Conservation (phyloP, 371 early-diverging fungal genomes). For the Dichotomocladium elegans region DNA sequence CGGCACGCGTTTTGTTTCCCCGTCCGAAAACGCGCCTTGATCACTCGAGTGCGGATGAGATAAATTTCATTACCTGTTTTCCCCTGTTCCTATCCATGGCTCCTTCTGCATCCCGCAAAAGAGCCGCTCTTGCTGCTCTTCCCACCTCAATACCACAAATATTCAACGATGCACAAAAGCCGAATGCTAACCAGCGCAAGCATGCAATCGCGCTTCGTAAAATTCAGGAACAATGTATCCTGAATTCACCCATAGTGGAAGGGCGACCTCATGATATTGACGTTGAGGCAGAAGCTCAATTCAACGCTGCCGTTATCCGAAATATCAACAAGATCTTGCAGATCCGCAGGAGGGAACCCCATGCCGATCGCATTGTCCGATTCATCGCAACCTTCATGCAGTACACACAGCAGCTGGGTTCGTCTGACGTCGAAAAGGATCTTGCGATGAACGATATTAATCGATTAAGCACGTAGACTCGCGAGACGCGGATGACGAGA, state of each 20-base stretch:
- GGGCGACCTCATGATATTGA: slow-evolving; percentile 41
- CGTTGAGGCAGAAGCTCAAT: slow-evolving; percentile 54
- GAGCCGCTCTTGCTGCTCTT: slow-evolving; percentile 19
- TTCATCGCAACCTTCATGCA: slow-evolving; percentile 77
- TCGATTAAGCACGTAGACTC: not conserved
- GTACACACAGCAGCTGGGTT: slow-evolving; percentile 63
- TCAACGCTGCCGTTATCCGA: slow-evolving; percentile 65
- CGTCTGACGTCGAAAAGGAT: no score
- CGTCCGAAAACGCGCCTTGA: no score
- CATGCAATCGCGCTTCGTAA: slow-evolving; percentile 74
- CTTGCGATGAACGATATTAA: not conserved
- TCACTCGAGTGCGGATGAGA: no score
- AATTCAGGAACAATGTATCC: slow-evolving; percentile 62
- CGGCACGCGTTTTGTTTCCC: no score
- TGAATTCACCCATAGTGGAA: slow-evolving; percentile 35
- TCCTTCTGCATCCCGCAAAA: no score
- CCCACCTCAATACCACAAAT: slow-evolving; percentile 52
- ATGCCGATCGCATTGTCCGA: slow-evolving; percentile 70
- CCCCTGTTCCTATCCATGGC: no score
- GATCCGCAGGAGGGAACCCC: slow-evolving; percentile 67
- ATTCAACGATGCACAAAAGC: slow-evolving; percentile 76
- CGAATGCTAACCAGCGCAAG: slow-evolving; percentile 64
- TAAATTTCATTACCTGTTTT: no score
- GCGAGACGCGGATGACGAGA: slow-evolving; percentile 14
- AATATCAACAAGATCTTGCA: slow-evolving; percentile 72